Conservation (phyloP, 2,329 filamentous ascomycete genomes). For the Cladosporium sphaerospermum region DNA sequence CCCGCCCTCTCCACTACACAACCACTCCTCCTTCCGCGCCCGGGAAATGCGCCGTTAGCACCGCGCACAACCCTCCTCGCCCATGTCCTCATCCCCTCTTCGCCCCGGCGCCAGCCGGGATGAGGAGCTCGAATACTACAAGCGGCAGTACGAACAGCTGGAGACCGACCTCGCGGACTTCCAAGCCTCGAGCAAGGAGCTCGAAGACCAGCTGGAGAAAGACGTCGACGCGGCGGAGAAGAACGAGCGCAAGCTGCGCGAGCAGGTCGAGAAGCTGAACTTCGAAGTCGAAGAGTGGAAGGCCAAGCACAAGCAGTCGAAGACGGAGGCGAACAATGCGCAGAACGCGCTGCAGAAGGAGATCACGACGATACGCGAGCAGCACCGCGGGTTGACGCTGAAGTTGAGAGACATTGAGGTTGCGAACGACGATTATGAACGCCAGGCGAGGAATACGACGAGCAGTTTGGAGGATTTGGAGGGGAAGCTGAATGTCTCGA, state of each 20-base stretch:
- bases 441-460: constrained; percentile 89
- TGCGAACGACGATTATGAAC: constrained; percentile 95
- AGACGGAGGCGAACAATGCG: constrained; percentile 74
- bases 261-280: constrained; percentile 75
- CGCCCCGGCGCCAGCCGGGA: constrained; percentile 43
- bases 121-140: constrained; percentile 88
- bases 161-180: constrained; percentile 91
- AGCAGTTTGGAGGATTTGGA: constrained; percentile 96
- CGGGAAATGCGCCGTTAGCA: constrained; percentile 28
- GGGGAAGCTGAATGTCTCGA: constrained; percentile 90
- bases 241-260: constrained; percentile 74
- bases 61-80: constrained; percentile 20
- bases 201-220: constrained; percentile 91
- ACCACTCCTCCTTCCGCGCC: background rate
- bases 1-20: background rate
- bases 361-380: constrained; percentile 82
- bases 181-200: constrained; percentile 84
- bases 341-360: constrained; percentile 90
- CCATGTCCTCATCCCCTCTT: constrained; percentile 32
- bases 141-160: constrained; percentile 86
- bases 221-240: constrained; percentile 95
- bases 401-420: constrained; percentile 92
- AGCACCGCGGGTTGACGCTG: constrained; percentile 73
- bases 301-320: constrained; percentile 95
- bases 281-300: constrained; percentile 99